Percentiles rank a stretch among this genome's conserved stretches.
These are phyloP conservation scores for Arthroderma sp. DNA, from an alignment of 2,329 filamentous ascomycete species.

Conservation along the genomic window DNA sequence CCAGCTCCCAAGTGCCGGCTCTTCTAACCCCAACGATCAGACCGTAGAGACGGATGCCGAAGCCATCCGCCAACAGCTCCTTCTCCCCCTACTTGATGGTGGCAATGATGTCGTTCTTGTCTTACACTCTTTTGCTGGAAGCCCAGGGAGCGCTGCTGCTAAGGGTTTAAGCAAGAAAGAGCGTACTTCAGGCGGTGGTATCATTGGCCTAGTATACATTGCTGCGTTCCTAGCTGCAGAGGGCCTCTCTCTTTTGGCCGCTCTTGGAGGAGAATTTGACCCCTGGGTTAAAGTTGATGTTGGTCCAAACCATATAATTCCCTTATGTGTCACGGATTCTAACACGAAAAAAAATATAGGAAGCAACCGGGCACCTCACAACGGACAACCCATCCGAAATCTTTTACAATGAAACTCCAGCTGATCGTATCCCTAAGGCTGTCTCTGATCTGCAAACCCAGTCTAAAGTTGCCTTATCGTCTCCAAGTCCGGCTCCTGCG, in stretches of 20 bases:
- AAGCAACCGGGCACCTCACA: slow-evolving; percentile 2
- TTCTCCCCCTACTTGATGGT: slow-evolving; percentile 17
- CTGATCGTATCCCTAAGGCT: slow-evolving; percentile 1
- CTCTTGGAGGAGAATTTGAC: slow-evolving; percentile 1
- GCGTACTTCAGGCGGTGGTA: slow-evolving; percentile 1
- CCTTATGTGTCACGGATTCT: neutral
- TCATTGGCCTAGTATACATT: slow-evolving; percentile 7
- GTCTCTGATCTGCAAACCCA: neutral
- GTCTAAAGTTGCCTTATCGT: neutral
- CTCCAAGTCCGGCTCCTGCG: neutral
- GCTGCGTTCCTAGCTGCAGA: slow-evolving; percentile 4
- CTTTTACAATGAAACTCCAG: slow-evolving; percentile 6
- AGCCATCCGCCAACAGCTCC: slow-evolving; percentile 15
- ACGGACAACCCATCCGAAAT: slow-evolving; percentile 1
- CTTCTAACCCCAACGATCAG: slow-evolving; percentile 2
- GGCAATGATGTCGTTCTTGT: slow-evolving; percentile 25
- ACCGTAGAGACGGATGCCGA: slow-evolving; percentile 18
- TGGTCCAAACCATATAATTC: neutral
- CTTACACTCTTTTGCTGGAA: slow-evolving; percentile 25
- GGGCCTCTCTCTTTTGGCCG: neutral
- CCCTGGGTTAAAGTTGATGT: slow-evolving; percentile 1
- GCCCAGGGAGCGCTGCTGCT: slow-evolving; percentile 18
- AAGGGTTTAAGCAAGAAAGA: slow-evolving; percentile 13
- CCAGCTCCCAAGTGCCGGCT: slow-evolving; percentile 9
- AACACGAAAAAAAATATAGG: slow-evolving; percentile 1